These are phyloP conservation scores for Penicillium sp. DNA, from an alignment of 2,329 filamentous ascomycete species.

Conservation along the genomic window DNA sequence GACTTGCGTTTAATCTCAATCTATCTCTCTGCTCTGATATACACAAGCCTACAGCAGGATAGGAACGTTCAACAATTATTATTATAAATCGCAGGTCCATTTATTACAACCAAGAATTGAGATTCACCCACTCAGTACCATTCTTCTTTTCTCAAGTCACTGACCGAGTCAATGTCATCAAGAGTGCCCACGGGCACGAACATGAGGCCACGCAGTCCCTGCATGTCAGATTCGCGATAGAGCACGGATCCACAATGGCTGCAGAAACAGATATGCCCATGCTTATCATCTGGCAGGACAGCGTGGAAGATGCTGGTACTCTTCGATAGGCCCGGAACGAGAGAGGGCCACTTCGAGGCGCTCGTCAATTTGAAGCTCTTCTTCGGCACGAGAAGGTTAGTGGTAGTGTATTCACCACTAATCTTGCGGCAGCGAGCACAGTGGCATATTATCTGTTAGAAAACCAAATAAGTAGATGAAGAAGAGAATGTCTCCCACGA, in stretches of 20 bases:
- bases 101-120: too few relatives aligned
- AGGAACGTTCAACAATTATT: too few relatives aligned
- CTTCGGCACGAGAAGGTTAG: slow-evolving; percentile 10
- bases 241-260: slow-evolving; percentile 10
- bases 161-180: slow-evolving; percentile 8
- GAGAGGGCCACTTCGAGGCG: neutral
- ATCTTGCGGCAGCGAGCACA: slow-evolving; percentile 15
- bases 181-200: slow-evolving; percentile 13
- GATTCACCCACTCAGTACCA: too few relatives aligned
- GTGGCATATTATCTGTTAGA: slow-evolving; percentile 11
- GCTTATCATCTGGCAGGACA: neutral
- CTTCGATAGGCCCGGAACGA: slow-evolving; percentile 1
- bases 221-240: slow-evolving; percentile 14
- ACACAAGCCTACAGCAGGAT: too few relatives aligned
- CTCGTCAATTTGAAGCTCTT: slow-evolving; percentile 5
- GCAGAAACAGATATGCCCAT: slow-evolving; percentile 12
- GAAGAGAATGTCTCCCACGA: neutral
- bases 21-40: too few relatives aligned
- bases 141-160: too few relatives aligned
- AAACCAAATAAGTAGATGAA: neutral
- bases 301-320: neutral
- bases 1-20: too few relatives aligned
- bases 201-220: neutral
- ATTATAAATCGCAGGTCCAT: too few relatives aligned
- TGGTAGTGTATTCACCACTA: slow-evolving; percentile 2